Evolutionary conservation across 2,329 filamentous ascomycete species (phyloP).

Genomic region (Rosellinia necatrix): DNA sequence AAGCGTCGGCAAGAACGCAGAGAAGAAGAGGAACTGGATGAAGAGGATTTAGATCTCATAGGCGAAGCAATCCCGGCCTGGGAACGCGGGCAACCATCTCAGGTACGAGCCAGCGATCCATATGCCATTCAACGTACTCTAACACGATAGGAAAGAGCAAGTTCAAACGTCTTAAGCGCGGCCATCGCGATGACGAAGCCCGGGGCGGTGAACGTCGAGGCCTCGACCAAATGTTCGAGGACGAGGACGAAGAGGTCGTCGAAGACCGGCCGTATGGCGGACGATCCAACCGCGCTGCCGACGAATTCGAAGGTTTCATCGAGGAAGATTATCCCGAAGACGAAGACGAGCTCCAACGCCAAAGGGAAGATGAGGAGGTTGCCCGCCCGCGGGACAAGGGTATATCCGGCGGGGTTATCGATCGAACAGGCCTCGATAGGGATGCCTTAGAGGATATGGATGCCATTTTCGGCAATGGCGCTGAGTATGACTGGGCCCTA

Average conservation of each 20-base stretch:
- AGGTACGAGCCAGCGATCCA: constrained; percentile 58
- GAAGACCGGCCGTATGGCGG: constrained; percentile 56
- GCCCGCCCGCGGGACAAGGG: constrained; percentile 77
- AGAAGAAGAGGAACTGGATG: constrained; percentile 87
- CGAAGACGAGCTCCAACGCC: constrained; percentile 74
- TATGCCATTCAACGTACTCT: constrained; percentile 2
- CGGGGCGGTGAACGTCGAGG: constrained; percentile 68
- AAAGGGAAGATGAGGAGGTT: constrained; percentile 86
- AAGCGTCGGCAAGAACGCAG: constrained; percentile 74
- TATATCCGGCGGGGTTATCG: constrained; percentile 70
- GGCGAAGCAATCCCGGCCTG: constrained; percentile 77
- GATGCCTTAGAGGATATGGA: constrained; percentile 95
- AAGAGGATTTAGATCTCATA: constrained; percentile 95
- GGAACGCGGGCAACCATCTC: constrained; percentile 67
- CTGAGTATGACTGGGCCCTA: constrained; percentile 94
- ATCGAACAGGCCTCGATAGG: constrained; percentile 85
- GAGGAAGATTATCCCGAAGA: constrained; percentile 93
- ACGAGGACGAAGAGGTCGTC: constrained; percentile 80
- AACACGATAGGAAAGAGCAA: constrained; percentile 65
- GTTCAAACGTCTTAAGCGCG: constrained; percentile 95
- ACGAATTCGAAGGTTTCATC: constrained; percentile 95
- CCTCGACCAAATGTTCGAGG: constrained; percentile 91
- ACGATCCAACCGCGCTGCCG: constrained; percentile 62
- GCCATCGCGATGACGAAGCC: constrained; percentile 76
- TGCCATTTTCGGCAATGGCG: constrained; percentile 91